phyloP scores from a whole-genome alignment of 331 rosid genomes.

The Pyracantha coccinea region DNA sequence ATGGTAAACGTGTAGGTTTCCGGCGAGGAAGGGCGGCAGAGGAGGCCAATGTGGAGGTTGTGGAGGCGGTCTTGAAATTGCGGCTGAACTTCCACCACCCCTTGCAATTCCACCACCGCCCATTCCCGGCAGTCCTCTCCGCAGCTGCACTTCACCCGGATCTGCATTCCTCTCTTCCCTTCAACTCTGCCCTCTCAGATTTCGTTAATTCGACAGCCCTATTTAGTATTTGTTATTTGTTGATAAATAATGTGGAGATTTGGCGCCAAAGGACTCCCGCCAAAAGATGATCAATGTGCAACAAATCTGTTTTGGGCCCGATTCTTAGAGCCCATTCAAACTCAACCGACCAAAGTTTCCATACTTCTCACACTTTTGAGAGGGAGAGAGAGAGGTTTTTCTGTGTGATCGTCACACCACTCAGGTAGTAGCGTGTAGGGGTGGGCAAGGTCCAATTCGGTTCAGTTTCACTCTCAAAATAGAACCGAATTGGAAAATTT shows the following conservation, averaged over 20 bases:
- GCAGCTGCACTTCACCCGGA: slow-evolving; percentile 59
- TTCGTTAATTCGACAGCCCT: not conserved
- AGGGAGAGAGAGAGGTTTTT: no score
- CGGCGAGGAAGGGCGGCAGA: slow-evolving; percentile 77
- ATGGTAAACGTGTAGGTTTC: slow-evolving; percentile 65
- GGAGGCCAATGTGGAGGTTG: slow-evolving; percentile 55
- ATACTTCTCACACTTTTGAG: no score
- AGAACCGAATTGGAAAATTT: no score
- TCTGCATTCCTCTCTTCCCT: slow-evolving; percentile 39
- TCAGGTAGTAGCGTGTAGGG: no score
- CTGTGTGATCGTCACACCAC: no score
- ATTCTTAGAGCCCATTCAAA: not conserved
- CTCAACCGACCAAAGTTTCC: no score
- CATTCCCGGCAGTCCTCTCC: slow-evolving; percentile 69
- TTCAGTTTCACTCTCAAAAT: no score
- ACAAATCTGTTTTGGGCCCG: not conserved
- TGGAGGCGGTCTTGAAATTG: slow-evolving; percentile 48
- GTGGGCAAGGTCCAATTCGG: no score
- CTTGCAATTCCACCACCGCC: slow-evolving; percentile 77
- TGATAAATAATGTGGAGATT: not conserved
- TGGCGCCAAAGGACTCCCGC: slow-evolving; percentile 11
- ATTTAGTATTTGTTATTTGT: not conserved
- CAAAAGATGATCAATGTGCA: not conserved
- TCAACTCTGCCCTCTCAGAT: not conserved
- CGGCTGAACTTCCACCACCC: slow-evolving; percentile 57